These are phyloP conservation scores for Hemisphaericaspora xylanilytica DNA, from an alignment of 1,139 yeast genomes.

Conservation along the genomic window DNA sequence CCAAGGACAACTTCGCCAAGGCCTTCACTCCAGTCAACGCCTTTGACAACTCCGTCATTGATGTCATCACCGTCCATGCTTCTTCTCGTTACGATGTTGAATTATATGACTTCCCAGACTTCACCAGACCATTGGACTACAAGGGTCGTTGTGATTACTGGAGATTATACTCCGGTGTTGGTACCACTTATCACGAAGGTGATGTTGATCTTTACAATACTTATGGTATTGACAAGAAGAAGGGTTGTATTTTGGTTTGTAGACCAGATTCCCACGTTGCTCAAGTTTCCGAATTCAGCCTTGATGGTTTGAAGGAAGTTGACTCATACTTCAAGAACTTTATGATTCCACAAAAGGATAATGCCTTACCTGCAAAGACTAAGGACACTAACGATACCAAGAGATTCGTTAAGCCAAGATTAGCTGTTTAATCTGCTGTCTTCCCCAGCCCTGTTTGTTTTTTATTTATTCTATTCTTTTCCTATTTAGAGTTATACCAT, in stretches of 20 bases:
- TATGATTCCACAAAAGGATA: constrained; percentile 19
- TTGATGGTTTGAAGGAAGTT: constrained; percentile 19
- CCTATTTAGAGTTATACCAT: no score
- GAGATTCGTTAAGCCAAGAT: constrained; percentile 13
- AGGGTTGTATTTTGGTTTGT: constrained; percentile 26
- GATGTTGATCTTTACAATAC: constrained; percentile 19
- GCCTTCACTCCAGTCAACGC: constrained; percentile 26
- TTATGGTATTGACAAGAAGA: constrained; percentile 24
- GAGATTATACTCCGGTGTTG: constrained; percentile 26
- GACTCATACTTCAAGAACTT: constrained; percentile 21
- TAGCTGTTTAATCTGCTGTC: constrained; percentile 13
- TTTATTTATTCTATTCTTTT: no score
- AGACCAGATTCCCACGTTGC: constrained; percentile 38
- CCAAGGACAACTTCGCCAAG: constrained; percentile 17
- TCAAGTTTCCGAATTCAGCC: constrained; percentile 17
- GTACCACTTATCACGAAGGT: constrained; percentile 14
- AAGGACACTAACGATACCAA: constrained; percentile 7
- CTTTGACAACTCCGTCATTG: constrained; percentile 23
- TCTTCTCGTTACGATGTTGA: constrained; percentile 20
- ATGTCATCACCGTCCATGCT: constrained; percentile 23
- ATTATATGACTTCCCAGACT: constrained; percentile 26
- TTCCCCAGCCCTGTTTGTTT: no score
- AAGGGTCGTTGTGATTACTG: constrained; percentile 30
- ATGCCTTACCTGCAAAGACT: constrained; percentile 10
- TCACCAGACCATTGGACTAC: constrained; percentile 24